A percentile compares a stretch with the other conserved stretches of the same genome.
Evolutionary conservation across 192 early-diverging fungal genomes (phyloP).

Genomic region (Podila clonocystis): DNA sequence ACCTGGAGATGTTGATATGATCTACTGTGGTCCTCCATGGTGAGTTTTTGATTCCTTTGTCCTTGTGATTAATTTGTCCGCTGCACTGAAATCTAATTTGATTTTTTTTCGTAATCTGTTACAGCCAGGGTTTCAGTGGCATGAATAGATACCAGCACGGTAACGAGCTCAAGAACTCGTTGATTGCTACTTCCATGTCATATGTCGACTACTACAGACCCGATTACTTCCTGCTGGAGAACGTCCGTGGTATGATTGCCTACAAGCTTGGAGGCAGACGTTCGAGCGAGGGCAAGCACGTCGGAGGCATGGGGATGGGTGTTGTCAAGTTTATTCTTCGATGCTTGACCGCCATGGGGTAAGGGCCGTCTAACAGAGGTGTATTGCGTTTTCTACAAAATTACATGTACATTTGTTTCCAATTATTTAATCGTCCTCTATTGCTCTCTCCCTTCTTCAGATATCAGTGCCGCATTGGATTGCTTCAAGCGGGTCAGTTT

Average conservation of each 20-base stretch:
- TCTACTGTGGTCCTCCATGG: constrained; percentile 81
- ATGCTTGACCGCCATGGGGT: constrained; percentile 68
- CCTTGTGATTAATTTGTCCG: too few species aligned
- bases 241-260: constrained; percentile 69
- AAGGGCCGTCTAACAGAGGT: background rate
- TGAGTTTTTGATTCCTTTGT: background rate
- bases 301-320: constrained; percentile 64
- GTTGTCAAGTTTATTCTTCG: constrained; percentile 76
- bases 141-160: constrained; percentile 69
- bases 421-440: too few species aligned
- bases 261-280: too few species aligned
- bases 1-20: constrained; percentile 72
- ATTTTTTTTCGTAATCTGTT: background rate
- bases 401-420: too few species aligned
- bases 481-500: constrained; percentile 72
- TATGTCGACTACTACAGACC: constrained; percentile 79
- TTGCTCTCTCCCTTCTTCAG: constrained; percentile 1
- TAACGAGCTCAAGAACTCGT: constrained; percentile 72
- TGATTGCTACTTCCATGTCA: constrained; percentile 69
- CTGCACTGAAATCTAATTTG: background rate
- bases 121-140: constrained; percentile 70
- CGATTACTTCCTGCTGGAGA: constrained; percentile 73
- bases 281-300: constrained; percentile 50
- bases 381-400: too few species aligned
- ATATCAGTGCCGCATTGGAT: constrained; percentile 70